Conservation (phyloP, 805 yeast species). For the Schwanniomyces polymorphus region DNA sequence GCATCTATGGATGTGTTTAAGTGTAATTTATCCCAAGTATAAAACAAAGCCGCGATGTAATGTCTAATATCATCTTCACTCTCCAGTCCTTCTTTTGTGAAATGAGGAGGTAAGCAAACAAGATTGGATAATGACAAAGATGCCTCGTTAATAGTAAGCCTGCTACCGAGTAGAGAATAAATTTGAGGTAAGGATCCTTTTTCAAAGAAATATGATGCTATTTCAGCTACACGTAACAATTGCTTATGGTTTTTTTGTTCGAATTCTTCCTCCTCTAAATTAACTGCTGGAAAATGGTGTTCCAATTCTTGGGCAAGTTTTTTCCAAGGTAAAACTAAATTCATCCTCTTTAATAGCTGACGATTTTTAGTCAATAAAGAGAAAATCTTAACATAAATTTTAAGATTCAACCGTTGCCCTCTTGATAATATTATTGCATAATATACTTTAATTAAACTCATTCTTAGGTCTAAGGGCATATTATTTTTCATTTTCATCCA, state of each 20-base stretch:
- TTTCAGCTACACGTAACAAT: slow-evolving; percentile 51
- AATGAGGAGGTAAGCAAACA: slow-evolving; percentile 51
- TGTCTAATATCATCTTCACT: slow-evolving; percentile 43
- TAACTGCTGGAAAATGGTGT: slow-evolving; percentile 31
- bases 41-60: slow-evolving; percentile 66
- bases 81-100: slow-evolving; percentile 28
- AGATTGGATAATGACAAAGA: slow-evolving; percentile 52
- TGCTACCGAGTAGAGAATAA: slow-evolving; percentile 50
- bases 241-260: slow-evolving; percentile 52
- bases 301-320: slow-evolving; percentile 39
- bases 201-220: slow-evolving; percentile 56
- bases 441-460: slow-evolving; percentile 64
- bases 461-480: slow-evolving; percentile 66
- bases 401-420: slow-evolving; percentile 65
- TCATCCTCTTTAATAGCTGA: slow-evolving; percentile 35
- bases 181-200: slow-evolving; percentile 47
- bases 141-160: slow-evolving; percentile 55
- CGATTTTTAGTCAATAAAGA: slow-evolving; percentile 54
- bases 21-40: slow-evolving; percentile 65
- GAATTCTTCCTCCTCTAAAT: slow-evolving; percentile 45
- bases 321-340: slow-evolving; percentile 52
- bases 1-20: slow-evolving; percentile 55
- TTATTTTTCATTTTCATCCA: slow-evolving; percentile 79
- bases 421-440: slow-evolving; percentile 70
- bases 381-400: slow-evolving; percentile 62